A percentile compares a stretch with the other conserved stretches of the same genome.
phyloP scores from a whole-genome alignment of 129 eudicot species.

The Saposhnikovia divaricata region DNA sequence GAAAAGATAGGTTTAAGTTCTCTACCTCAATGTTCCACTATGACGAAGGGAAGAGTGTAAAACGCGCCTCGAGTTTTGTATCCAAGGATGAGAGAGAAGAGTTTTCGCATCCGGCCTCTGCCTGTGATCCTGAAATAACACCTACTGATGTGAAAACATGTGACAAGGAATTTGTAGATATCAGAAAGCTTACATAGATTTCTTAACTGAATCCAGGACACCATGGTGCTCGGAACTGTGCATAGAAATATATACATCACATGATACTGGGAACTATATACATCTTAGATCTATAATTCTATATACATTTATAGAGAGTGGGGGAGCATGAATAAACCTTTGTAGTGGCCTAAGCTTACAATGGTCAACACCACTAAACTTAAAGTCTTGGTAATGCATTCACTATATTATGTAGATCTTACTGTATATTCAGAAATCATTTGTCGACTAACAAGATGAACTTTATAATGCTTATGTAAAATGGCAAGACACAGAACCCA shows the following conservation, averaged over 20 bases:
- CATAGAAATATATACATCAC: background rate
- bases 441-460: background rate
- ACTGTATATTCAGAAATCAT: background rate
- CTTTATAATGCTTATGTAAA: background rate
- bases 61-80: conserved; percentile 83
- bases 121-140: conserved; percentile 73
- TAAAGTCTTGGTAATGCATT: background rate
- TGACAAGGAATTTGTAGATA: conserved; percentile 4
- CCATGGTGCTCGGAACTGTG: background rate
- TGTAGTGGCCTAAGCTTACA: background rate
- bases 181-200: background rate
- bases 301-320: background rate
- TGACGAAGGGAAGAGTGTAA: conserved; percentile 78
- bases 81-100: conserved; percentile 96
- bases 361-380: background rate
- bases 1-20: background rate
- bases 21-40: conserved; percentile 72
- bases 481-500: background rate
- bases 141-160: conserved; percentile 14
- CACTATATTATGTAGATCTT: background rate
- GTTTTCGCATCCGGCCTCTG: conserved; percentile 98
- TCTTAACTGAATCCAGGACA: background rate
- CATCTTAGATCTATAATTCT: background rate
- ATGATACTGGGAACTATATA: background rate
- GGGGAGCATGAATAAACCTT: background rate